Base-by-base conservation (phyloP, 2,329 filamentous ascomycete species). In the Ceratocystis ficicola region DNA sequence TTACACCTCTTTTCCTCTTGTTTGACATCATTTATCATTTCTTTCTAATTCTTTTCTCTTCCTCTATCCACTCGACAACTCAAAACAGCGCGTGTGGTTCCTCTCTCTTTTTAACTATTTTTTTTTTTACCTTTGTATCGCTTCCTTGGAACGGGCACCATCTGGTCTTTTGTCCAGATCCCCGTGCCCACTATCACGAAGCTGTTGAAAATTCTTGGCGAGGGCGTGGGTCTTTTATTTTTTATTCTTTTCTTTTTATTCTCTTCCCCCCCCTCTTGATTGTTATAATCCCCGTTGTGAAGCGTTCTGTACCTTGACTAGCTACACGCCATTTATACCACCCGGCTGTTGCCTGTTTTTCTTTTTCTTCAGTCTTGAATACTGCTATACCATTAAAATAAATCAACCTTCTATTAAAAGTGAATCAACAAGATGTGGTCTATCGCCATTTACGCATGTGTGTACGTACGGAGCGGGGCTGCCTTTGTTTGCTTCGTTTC, bases 301-400 rank as follows among this genome's bases (percentile, higher is more conserved):
- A 10, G 12, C 12, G 28, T 41, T 41, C 36, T 59, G 55, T 36
- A n/a, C 28, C 10, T 59, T 59, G 7, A n/a, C n/a, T 59, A 32
- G 55, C n/a, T 36, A 41, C 1, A 59, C 55, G 55, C 55, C 55
- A 17, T 59, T 36, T 36, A 59, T 59, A 59, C 55, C 55, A 32
- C 55, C 32, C 55, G 30, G 28, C 55, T 32, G 12, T 20, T 10
- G 36, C 36, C 36, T 15, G 36, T 32, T 59, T n/a, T 25, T n/a
- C 17, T 59, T 20, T 32, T 59, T 20, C n/a, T 7, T 5, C 20
- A 8, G 55, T 59, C 30, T 59, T 15, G 2, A 10, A 15, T 12
- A 15, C 48, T 2, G 12, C 10, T 25, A 52, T 52, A 28, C 48
- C 48, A 25, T 52, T n/a, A 52, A 22, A 52, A 28, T 25, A 28